A percentile compares a stretch with the other conserved stretches of the same genome.
These are phyloP conservation scores for Closterium sp. DNA, from an alignment of 139 green algal species.

Conservation along the genomic window DNA sequence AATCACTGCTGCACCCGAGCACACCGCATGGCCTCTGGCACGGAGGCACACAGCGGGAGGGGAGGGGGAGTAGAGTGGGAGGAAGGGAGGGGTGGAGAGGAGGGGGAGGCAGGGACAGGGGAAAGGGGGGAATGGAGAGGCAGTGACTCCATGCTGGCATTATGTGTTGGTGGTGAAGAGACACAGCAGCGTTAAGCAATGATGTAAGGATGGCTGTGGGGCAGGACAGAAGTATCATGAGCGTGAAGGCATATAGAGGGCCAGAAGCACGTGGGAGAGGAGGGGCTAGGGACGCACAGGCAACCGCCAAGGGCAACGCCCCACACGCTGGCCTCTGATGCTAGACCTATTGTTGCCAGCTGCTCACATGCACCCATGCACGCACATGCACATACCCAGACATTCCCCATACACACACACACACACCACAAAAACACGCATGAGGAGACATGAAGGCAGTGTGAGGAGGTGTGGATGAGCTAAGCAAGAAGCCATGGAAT, in stretches of 20 bases:
- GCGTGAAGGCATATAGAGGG: background rate
- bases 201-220: background rate
- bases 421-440: background rate
- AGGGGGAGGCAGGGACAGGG: too few species aligned
- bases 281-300: constrained; percentile 32
- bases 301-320: constrained; percentile 88
- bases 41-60: background rate
- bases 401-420: background rate
- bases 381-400: background rate
- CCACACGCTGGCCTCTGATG: constrained; percentile 75
- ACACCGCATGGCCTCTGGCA: constrained; percentile 17
- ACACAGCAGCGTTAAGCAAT: background rate
- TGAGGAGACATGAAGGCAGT: background rate
- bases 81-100: background rate
- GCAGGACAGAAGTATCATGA: background rate
- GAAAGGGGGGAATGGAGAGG: background rate
- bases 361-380: constrained; percentile 1
- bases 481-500: too few species aligned
- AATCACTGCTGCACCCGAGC: constrained; percentile 4
- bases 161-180: background rate
- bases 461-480: too few species aligned
- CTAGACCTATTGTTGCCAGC: constrained; percentile 54
- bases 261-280: background rate
- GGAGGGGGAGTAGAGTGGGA: too few species aligned
- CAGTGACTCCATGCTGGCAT: background rate